These are phyloP conservation scores for Dactylonectria estremocensis DNA, from an alignment of 2,329 filamentous ascomycete genomes.

Conservation along the genomic window DNA sequence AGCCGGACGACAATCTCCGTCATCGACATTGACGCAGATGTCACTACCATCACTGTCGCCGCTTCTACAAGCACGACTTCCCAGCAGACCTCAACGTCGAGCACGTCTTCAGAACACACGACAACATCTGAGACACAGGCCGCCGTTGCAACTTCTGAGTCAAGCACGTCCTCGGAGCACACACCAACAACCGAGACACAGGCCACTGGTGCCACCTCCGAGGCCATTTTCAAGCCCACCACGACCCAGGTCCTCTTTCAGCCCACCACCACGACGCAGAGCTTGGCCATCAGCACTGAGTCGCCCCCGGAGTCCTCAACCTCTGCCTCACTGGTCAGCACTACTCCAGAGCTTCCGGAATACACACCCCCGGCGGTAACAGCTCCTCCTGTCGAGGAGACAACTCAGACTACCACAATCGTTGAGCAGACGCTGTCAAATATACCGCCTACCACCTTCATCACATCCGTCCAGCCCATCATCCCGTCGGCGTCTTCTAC, in stretches of 20 bases:
- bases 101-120: not conserved
- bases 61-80: conserved; percentile 39
- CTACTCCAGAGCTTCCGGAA: not conserved
- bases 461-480: conserved; percentile 13
- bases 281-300: conserved; percentile 1
- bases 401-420: conserved; percentile 6
- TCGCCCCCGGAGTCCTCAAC: conserved; percentile 1
- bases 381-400: not conserved
- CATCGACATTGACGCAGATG: conserved; percentile 47
- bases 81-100: conserved; percentile 2
- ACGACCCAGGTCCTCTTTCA: conserved; percentile 3
- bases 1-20: conserved; percentile 52
- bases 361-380: not conserved
- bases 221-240: not conserved
- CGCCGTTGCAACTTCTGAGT: conserved; percentile 4
- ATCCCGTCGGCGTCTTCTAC: conserved; percentile 34
- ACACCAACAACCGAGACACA: conserved; percentile 15
- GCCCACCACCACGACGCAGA: not conserved
- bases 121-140: conserved; percentile 11
- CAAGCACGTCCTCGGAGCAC: not conserved
- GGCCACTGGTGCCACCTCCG: not conserved
- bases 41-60: conserved; percentile 46
- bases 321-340: not conserved
- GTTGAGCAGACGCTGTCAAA: conserved; percentile 35
- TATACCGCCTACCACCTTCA: conserved; percentile 31